These are phyloP conservation scores for Centrapalus pauciflorus DNA, from an alignment of 129 eudicot genomes.

Conservation along the genomic window DNA sequence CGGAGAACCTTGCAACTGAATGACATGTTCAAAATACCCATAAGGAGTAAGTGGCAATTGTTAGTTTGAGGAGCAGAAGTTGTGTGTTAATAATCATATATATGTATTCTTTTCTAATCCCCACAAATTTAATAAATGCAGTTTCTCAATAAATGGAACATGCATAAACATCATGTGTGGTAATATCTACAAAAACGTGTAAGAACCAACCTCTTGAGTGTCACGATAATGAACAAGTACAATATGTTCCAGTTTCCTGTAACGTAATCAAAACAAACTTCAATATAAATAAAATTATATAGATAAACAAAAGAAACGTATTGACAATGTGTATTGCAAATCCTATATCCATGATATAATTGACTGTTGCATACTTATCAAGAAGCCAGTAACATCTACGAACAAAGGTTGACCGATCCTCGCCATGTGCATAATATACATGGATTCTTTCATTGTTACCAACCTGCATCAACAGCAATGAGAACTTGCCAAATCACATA, in stretches of 20 bases:
- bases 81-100: background rate
- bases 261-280: slow-evolving; percentile 20
- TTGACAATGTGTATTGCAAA: background rate
- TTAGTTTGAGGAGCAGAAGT: slow-evolving; percentile 4
- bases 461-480: slow-evolving; percentile 47
- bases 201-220: slow-evolving; percentile 75
- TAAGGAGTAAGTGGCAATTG: background rate
- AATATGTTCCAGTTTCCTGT: slow-evolving; percentile 84
- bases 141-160: background rate
- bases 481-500: background rate
- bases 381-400: slow-evolving; percentile 99
- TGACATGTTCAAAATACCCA: slow-evolving; percentile 19
- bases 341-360: background rate
- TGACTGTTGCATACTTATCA: slow-evolving; percentile 67
- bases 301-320: slow-evolving; percentile 7
- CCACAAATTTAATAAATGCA: background rate
- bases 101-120: background rate
- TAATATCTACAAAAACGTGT: background rate
- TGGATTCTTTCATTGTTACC: slow-evolving; percentile 92
- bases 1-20: slow-evolving; percentile 71
- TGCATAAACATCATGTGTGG: background rate
- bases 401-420: slow-evolving; percentile 80
- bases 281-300: background rate
- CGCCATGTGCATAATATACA: slow-evolving; percentile 96
- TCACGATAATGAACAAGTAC: slow-evolving; percentile 99